Conservation (phyloP, 495 filamentous ascomycete genomes). For the Pyronema omphalodes region DNA sequence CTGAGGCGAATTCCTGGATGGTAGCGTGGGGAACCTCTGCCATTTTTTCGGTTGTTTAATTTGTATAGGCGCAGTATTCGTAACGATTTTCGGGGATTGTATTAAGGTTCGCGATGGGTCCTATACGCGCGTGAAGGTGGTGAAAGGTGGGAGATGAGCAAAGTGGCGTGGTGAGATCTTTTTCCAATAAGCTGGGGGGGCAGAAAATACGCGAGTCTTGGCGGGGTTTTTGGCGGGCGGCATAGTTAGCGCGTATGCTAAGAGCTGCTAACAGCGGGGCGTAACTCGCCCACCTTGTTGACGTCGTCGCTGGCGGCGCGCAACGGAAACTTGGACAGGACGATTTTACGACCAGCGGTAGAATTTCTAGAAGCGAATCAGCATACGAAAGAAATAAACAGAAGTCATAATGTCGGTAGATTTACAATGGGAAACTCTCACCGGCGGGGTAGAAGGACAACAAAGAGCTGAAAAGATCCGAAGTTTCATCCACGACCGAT, state of each 20-base stretch:
- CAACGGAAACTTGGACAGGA: neutral
- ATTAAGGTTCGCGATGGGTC: neutral
- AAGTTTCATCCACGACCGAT: conserved; percentile 84
- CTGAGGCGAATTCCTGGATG: conserved; percentile 11
- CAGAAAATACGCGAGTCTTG: neutral
- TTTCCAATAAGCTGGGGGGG: neutral
- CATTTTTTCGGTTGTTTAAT: conserved; percentile 3
- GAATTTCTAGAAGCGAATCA: neutral
- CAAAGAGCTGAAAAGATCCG: conserved; percentile 70
- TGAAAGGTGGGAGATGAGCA: neutral
- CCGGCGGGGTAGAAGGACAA: conserved; percentile 68
- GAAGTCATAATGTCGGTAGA: conserved; percentile 67
- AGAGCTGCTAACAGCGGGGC: no score
- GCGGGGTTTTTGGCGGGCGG: neutral
- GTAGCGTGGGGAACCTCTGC: conserved; percentile 13
- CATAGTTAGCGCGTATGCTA: no score
- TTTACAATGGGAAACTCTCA: conserved; percentile 84
- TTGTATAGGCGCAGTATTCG: neutral
- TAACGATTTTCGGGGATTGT: no score
- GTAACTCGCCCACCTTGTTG: neutral
- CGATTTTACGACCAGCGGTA: neutral
- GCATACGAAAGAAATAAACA: neutral
- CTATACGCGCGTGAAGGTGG: neutral
- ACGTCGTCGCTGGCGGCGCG: neutral
- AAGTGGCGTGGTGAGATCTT: neutral